phyloP scores from a whole-genome alignment of 208 protist genomes.

The Histomonas meleagridis region DNA sequence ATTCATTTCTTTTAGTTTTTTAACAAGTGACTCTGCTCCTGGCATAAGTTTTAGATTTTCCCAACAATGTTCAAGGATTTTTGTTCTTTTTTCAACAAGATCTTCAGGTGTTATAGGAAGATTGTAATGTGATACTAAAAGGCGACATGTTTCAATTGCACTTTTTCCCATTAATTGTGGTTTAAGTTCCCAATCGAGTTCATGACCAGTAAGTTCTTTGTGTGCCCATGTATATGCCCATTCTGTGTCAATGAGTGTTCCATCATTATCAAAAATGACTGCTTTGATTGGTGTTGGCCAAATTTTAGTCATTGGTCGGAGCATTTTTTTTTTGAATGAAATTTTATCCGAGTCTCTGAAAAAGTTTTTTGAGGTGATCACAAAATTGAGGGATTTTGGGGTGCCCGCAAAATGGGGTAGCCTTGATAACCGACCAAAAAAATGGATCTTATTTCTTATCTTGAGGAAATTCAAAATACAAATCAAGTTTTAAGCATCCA shows the following conservation, averaged over 20 bases:
- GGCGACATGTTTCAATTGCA: neutral
- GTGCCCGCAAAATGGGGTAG: too few relatives aligned
- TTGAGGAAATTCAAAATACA: too few relatives aligned
- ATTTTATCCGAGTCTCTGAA: too few relatives aligned
- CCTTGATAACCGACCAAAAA: too few relatives aligned
- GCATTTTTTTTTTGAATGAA: too few relatives aligned
- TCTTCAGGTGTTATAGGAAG: neutral
- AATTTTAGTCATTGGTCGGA: too few relatives aligned
- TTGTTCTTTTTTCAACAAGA: neutral
- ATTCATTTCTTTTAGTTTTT: neutral
- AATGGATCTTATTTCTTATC: too few relatives aligned
- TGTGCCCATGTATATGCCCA: conserved; percentile 14
- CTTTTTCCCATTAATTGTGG: conserved; percentile 30
- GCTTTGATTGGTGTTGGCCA: conserved; percentile 27
- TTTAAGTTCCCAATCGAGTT: neutral
- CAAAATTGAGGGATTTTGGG: too few relatives aligned
- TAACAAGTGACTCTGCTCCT: neutral
- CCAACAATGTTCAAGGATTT: neutral
- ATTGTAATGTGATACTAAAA: neutral
- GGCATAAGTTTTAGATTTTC: neutral
- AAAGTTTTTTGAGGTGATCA: too few relatives aligned
- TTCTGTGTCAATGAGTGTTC: neutral
- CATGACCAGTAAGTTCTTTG: neutral
- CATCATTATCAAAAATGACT: conserved; percentile 31
- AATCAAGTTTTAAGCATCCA: too few relatives aligned